A percentile compares a stretch with the other conserved stretches of the same genome.
Conservation (phyloP, 2,329 filamentous ascomycete genomes). For the Stagonosporopsis chrysanthemi region DNA sequence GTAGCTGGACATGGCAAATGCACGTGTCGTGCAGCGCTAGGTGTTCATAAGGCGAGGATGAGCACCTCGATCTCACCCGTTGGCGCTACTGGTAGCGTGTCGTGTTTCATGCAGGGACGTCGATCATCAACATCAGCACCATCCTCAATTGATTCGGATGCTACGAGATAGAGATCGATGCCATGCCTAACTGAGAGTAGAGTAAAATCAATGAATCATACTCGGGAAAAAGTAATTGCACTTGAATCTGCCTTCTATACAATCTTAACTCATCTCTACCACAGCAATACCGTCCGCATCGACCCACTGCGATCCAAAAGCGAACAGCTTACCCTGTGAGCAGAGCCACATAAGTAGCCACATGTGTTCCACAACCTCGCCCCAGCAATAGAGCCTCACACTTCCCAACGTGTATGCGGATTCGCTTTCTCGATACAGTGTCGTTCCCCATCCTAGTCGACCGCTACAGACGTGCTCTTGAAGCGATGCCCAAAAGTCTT, state of each 20-base stretch:
- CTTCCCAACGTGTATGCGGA: constrained; percentile 40
- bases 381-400: constrained; percentile 80
- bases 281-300: constrained; percentile 67
- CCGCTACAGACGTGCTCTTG: constrained; percentile 66
- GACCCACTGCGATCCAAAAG: constrained; percentile 69
- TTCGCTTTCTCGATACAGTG: constrained; percentile 54
- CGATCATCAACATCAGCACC: constrained; percentile 6
- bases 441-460: constrained; percentile 72
- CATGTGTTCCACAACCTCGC: constrained; percentile 72
- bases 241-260: too few relatives aligned
- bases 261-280: constrained; percentile 56
- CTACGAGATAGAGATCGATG: too few relatives aligned
- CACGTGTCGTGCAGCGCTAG: constrained; percentile 11
- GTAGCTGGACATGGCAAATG: constrained; percentile 7
- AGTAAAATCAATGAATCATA: too few relatives aligned
- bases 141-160: neutral
- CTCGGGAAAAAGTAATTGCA: too few relatives aligned
- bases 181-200: too few relatives aligned
- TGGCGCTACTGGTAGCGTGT: constrained; percentile 12
- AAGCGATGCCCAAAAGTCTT: constrained; percentile 69
- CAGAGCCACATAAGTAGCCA: constrained; percentile 79
- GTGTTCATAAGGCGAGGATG: constrained; percentile 11
- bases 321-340: constrained; percentile 68
- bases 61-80: constrained; percentile 20
- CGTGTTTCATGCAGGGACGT: constrained; percentile 23